These are phyloP conservation scores for Pseudognaphalium luteoalbum DNA, from an alignment of 129 eudicot genomes.

Conservation along the genomic window DNA sequence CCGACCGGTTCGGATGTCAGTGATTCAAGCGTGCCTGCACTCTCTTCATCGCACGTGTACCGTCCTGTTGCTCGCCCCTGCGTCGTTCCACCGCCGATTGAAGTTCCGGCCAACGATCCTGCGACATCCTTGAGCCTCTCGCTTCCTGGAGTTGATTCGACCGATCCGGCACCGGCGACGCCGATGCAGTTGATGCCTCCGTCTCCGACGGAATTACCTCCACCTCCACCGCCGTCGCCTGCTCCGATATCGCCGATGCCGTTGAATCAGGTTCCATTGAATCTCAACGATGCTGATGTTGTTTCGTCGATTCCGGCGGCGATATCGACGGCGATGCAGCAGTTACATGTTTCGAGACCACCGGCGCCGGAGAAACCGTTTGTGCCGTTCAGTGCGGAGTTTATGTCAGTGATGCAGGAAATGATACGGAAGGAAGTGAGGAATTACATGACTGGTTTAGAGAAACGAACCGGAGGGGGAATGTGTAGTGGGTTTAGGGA, in stretches of 20 bases:
- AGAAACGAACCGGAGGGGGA: constrained; percentile 30
- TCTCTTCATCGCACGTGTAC: constrained; percentile 40
- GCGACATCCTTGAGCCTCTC: constrained; percentile 58
- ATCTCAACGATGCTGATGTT: neutral
- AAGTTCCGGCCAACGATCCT: constrained; percentile 41
- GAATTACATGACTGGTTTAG: constrained; percentile 64
- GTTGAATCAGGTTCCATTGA: constrained; percentile 18
- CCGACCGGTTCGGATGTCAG: constrained; percentile 76
- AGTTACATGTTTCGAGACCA: constrained; percentile 29
- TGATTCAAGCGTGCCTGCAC: constrained; percentile 47
- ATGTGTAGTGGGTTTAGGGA: constrained; percentile 39
- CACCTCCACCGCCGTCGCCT: constrained; percentile 22
- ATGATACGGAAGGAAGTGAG: constrained; percentile 87
- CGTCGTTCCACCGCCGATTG: constrained; percentile 8
- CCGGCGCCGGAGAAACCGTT: constrained; percentile 36
- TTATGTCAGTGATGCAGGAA: constrained; percentile 87
- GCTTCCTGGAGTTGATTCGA: constrained; percentile 55
- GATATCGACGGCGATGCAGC: constrained; percentile 21
- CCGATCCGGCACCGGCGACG: neutral
- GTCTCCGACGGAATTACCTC: constrained; percentile 13
- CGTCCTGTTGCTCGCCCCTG: constrained; percentile 48
- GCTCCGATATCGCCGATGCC: constrained; percentile 28
- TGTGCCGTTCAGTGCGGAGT: constrained; percentile 52
- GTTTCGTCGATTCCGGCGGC: constrained; percentile 25
- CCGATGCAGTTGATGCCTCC: constrained; percentile 31